Percentiles rank a stretch among this genome's conserved stretches.
phyloP scores from a whole-genome alignment of 2,329 filamentous ascomycete genomes.

The Kalmusia sp. region DNA sequence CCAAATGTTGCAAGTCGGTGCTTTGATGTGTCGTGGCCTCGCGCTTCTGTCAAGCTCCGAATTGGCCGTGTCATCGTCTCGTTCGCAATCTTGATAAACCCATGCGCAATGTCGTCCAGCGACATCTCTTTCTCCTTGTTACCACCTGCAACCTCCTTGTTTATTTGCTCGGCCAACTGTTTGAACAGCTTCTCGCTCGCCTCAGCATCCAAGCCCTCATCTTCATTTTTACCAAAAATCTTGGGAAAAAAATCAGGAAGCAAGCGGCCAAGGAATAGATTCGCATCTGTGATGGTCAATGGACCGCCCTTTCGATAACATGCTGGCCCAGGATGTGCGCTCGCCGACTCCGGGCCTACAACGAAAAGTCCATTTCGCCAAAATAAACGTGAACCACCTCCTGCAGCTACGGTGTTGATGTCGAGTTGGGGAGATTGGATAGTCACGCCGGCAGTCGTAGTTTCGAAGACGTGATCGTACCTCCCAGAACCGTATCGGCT shows the following conservation, averaged over 20 bases:
- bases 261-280: slow-evolving; percentile 82
- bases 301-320: slow-evolving; percentile 92
- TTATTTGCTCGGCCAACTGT: slow-evolving; percentile 79
- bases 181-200: slow-evolving; percentile 79
- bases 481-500: slow-evolving; percentile 84
- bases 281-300: slow-evolving; percentile 91
- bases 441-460: slow-evolving; percentile 90
- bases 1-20: slow-evolving; percentile 93
- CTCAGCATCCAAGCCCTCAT: slow-evolving; percentile 77
- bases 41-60: slow-evolving; percentile 87
- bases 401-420: slow-evolving; percentile 93
- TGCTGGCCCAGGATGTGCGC: slow-evolving; percentile 86
- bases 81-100: slow-evolving; percentile 88
- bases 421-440: slow-evolving; percentile 92
- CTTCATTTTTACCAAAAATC: slow-evolving; percentile 90
- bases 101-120: slow-evolving; percentile 84
- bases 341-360: slow-evolving; percentile 87
- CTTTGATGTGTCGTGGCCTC: slow-evolving; percentile 88
- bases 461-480: slow-evolving; percentile 94
- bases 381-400: slow-evolving; percentile 83
- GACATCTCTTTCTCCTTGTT: slow-evolving; percentile 68
- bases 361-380: slow-evolving; percentile 90
- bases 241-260: slow-evolving; percentile 93
- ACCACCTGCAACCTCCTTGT: slow-evolving; percentile 72
- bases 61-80: slow-evolving; percentile 93